Evolutionary conservation across 768 basidiomycete species (phyloP).

Genomic region (Calocybe gangraenosa): DNA sequence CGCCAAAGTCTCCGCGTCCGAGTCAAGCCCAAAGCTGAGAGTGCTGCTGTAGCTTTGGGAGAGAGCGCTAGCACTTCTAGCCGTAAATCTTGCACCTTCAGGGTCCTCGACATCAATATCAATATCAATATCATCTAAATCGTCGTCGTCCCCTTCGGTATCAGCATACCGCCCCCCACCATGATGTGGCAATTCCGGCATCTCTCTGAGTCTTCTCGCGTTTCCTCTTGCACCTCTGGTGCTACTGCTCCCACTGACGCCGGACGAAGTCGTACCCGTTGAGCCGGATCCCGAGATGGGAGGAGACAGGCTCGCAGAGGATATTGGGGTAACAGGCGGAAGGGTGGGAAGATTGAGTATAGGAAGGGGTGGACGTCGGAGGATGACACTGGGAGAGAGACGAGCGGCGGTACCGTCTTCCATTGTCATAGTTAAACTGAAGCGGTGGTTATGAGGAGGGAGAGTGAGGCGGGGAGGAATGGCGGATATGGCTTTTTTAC

Average conservation of each 20-base stretch:
- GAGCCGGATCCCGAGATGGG: not conserved
- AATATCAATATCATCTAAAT: constrained; percentile 19
- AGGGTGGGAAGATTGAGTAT: constrained; percentile 48
- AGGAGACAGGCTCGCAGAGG: too few species aligned
- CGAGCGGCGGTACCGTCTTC: constrained; percentile 17
- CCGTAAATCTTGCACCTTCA: too few species aligned
- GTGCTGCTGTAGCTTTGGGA: too few species aligned
- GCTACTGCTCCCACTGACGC: not conserved
- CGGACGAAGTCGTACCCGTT: not conserved
- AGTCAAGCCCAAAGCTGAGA: constrained; percentile 19
- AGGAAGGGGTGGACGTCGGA: constrained; percentile 29
- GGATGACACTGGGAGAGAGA: constrained; percentile 26
- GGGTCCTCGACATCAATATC: too few species aligned
- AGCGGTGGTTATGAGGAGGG: constrained; percentile 16
- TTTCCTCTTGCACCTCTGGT: not conserved
- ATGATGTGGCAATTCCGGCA: constrained; percentile 46
- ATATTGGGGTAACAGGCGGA: constrained; percentile 22
- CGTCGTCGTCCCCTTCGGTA: constrained; percentile 4
- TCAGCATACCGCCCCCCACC: not conserved
- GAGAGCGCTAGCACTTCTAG: too few species aligned
- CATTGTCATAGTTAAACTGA: constrained; percentile 19
- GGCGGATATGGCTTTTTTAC: too few species aligned
- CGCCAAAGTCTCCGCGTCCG: constrained; percentile 19
- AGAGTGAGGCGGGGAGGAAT: constrained; percentile 15
- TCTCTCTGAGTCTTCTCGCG: constrained; percentile 32